Evolutionary conservation across 768 basidiomycete species (phyloP), one percentile per base, ranked within the genome.

Genomic region (Lactarius hengduanensis): DNA sequence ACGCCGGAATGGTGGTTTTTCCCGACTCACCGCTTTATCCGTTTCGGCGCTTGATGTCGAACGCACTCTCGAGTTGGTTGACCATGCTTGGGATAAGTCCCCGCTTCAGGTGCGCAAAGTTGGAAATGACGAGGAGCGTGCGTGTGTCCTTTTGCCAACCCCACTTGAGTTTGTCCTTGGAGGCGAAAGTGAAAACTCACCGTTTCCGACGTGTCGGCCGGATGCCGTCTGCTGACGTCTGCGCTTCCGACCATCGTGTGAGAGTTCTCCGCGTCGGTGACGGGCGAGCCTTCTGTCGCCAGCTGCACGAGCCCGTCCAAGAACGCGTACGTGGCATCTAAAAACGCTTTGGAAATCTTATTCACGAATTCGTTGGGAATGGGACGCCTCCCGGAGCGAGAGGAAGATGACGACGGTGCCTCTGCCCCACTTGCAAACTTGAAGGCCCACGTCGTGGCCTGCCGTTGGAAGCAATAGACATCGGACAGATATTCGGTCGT

Each of bases 111-210:
- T 92, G 84, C 15, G 83, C 84, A 70, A 98, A 87, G 74, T 98
- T 98, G 18, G 94, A 92, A 38, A 98, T 81, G 50, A 97, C 93
- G 47, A 98, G 79, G 18, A 99, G 82, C 56, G 96, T 81, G 55
- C 96, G 86, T 16, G 84, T 90, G 73, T 96, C 91, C 96, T 97
- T 68, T 68, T n/a, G 22, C 5, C 16, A 15, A 32, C 34, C 15
- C 18, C 36, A 10, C 32, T 8, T 59, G 18, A 57, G 22, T 34
- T 34, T 34, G 50, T 61, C 20, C 15, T 34, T 68, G 40, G 63
- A 60, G 26, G 60, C 1, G 53, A 62, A 26, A 22, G 55, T 7
- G 15, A 15, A 36, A 32, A 7, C 85, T 67, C 75, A 92, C 91
- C 40, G 81, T 78, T 70, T 91, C 83, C 45, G 79, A 80, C 47